A percentile compares a stretch with the other conserved stretches of the same genome.
These are phyloP conservation scores for Coemansia sp. DNA, from an alignment of 192 early-diverging fungal species.

Conservation along the genomic window DNA sequence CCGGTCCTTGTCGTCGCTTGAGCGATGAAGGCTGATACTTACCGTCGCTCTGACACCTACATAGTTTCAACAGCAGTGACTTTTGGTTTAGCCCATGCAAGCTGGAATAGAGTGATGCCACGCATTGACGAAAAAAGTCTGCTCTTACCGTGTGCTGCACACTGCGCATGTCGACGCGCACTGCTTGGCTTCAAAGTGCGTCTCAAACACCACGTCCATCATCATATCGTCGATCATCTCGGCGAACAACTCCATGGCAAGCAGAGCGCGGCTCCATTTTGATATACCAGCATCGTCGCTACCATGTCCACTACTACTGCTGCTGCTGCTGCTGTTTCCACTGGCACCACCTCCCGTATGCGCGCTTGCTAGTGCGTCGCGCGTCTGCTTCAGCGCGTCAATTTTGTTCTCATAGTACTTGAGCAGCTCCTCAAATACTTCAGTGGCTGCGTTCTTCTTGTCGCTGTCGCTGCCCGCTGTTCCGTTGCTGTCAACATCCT, in stretches of 20 bases:
- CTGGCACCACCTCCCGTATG: conserved; percentile 23
- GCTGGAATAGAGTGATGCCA: neutral
- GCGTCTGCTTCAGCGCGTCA: conserved; percentile 26
- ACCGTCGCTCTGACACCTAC: conserved; percentile 56
- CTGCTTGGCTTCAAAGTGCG: conserved; percentile 67
- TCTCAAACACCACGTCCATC: conserved; percentile 71
- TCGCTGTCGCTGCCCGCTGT: neutral
- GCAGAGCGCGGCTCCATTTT: conserved; percentile 26
- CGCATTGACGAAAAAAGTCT: neutral
- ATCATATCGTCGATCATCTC: conserved; percentile 74
- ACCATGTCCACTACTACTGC: conserved; percentile 10
- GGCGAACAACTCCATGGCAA: conserved; percentile 40
- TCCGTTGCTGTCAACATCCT: conserved; percentile 7
- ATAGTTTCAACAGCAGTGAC: conserved; percentile 7
- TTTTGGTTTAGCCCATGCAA: neutral
- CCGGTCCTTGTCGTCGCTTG: neutral
- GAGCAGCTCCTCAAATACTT: conserved; percentile 46
- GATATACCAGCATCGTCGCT: conserved; percentile 4
- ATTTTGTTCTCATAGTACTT: conserved; percentile 43
- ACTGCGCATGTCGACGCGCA: conserved; percentile 63
- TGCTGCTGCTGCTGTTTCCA: conserved; percentile 16
- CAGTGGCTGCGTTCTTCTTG: conserved; percentile 4
- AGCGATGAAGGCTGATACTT: conserved; percentile 16
- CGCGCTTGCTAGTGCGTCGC: conserved; percentile 35
- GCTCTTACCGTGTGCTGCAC: conserved; percentile 72